Evolutionary conservation across 2,329 filamentous ascomycete genomes (phyloP).

Genomic region (Arthrobotrys musiformis): DNA sequence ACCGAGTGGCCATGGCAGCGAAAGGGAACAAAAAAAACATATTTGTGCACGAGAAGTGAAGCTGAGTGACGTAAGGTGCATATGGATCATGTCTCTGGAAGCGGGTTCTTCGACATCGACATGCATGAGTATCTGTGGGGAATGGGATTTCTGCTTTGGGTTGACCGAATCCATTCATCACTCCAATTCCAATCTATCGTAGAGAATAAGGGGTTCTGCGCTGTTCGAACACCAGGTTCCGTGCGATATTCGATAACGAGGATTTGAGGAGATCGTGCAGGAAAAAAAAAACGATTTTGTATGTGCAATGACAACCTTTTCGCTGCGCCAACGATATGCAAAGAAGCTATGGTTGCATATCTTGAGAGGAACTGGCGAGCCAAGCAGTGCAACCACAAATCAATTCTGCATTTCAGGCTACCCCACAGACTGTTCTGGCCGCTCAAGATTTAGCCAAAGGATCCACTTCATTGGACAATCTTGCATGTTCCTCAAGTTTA

Average conservation of each 20-base stretch:
- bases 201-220: slow-evolving; percentile 2
- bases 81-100: slow-evolving; percentile 23
- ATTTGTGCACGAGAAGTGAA: slow-evolving; percentile 6
- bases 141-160: slow-evolving; percentile 38
- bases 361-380: slow-evolving; percentile 17
- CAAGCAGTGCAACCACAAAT: slow-evolving; percentile 37
- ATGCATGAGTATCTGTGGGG: slow-evolving; percentile 40
- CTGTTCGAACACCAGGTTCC: slow-evolving; percentile 21
- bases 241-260: slow-evolving; percentile 38
- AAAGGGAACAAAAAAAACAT: slow-evolving; percentile 2
- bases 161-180: slow-evolving; percentile 2
- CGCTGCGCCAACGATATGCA: slow-evolving; percentile 11
- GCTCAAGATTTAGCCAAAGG: slow-evolving; percentile 29
- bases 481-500: slow-evolving; percentile 49
- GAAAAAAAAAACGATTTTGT: slow-evolving; percentile 21
- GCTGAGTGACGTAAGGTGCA: slow-evolving; percentile 43
- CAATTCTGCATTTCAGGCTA: slow-evolving; percentile 42
- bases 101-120: slow-evolving; percentile 23
- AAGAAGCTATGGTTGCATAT: slow-evolving; percentile 11
- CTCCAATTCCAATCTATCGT: neutral
- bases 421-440: slow-evolving; percentile 55
- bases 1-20: neutral
- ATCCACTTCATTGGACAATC: slow-evolving; percentile 43
- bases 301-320: slow-evolving; percentile 28
- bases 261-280: slow-evolving; percentile 35